Conservation (phyloP, 306 rosid species). For the Lotus japonicus region DNA sequence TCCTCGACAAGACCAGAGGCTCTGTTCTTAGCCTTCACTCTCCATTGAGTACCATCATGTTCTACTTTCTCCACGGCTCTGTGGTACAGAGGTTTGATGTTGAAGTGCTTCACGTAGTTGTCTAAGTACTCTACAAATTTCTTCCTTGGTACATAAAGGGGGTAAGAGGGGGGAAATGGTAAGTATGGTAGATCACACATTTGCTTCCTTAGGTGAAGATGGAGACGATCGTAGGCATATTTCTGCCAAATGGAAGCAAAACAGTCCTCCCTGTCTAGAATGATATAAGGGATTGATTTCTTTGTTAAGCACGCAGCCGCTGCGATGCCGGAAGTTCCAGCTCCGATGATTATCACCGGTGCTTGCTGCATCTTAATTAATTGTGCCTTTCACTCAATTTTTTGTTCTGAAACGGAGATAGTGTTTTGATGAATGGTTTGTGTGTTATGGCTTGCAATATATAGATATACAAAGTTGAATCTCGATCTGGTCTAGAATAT, state of each 20-base stretch:
- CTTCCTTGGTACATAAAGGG: conserved; percentile 39
- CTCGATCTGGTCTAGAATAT: too few relatives aligned
- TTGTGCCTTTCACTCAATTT: too few relatives aligned
- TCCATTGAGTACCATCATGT: conserved; percentile 31
- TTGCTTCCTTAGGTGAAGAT: conserved; percentile 45
- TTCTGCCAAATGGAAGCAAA: conserved; percentile 60
- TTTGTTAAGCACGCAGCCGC: conserved; percentile 34
- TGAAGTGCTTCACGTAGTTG: conserved; percentile 38
- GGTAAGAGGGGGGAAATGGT: conserved; percentile 39
- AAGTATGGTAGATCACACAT: conserved; percentile 42
- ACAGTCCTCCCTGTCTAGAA: conserved; percentile 58
- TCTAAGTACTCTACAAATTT: conserved; percentile 40
- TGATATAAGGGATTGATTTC: conserved; percentile 33
- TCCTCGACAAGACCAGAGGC: conserved; percentile 29
- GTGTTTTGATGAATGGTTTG: too few relatives aligned
- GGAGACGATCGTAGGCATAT: conserved; percentile 55
- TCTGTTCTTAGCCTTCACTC: conserved; percentile 24
- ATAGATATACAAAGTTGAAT: too few relatives aligned
- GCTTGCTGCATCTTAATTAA: too few relatives aligned
- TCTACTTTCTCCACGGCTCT: conserved; percentile 33
- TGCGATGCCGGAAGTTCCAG: conserved; percentile 63
- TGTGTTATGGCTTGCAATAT: too few relatives aligned
- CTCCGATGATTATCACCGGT: conserved; percentile 57
- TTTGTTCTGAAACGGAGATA: too few relatives aligned
- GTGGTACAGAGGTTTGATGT: conserved; percentile 36